Evolutionary conservation across 2,329 filamentous ascomycete genomes (phyloP).

Genomic region (Cordyceps farinosa): DNA sequence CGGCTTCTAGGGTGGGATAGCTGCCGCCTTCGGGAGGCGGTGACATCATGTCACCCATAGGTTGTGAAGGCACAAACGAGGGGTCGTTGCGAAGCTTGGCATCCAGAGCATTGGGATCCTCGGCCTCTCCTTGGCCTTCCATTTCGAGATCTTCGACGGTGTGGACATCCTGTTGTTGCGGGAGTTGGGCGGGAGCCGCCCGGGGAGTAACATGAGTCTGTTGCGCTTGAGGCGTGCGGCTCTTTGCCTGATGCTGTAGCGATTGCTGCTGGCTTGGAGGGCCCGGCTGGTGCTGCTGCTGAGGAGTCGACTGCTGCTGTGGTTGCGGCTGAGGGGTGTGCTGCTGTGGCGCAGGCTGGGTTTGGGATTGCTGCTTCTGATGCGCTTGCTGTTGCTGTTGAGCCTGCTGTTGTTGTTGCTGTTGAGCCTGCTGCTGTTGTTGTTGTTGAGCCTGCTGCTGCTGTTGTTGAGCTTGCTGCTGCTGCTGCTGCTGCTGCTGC

Average conservation of each 20-base stretch:
- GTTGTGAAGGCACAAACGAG: slow-evolving; percentile 50
- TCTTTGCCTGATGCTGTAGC: slow-evolving; percentile 16
- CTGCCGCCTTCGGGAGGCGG: slow-evolving; percentile 61
- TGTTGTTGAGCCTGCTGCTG: slow-evolving; percentile 30
- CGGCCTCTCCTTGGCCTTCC: slow-evolving; percentile 46
- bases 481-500: slow-evolving; percentile 30
- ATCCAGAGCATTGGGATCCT: slow-evolving; percentile 43
- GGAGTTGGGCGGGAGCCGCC: slow-evolving; percentile 33
- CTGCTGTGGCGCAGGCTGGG: slow-evolving; percentile 21
- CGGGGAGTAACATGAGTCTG: slow-evolving; percentile 23
- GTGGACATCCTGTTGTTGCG: slow-evolving; percentile 40
- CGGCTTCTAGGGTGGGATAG: slow-evolving; percentile 60
- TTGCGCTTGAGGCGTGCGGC: slow-evolving; percentile 12
- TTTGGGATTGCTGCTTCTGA: slow-evolving; percentile 28
- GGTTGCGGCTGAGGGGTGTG: slow-evolving; percentile 20
- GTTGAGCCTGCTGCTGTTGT: slow-evolving; percentile 30
- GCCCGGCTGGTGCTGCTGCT: slow-evolving; percentile 28
- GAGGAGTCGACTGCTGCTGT: slow-evolving; percentile 25
- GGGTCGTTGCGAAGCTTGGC: slow-evolving; percentile 47
- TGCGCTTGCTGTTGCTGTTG: slow-evolving; percentile 31
- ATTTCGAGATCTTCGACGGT: slow-evolving; percentile 51
- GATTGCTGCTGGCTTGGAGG: slow-evolving; percentile 11
- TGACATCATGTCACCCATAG: slow-evolving; percentile 59
- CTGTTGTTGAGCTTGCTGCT: slow-evolving; percentile 30
- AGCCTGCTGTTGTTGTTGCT: slow-evolving; percentile 27